These are phyloP conservation scores for Hymenoscyphus occultus DNA, from an alignment of 2,329 filamentous ascomycete species.

Conservation along the genomic window DNA sequence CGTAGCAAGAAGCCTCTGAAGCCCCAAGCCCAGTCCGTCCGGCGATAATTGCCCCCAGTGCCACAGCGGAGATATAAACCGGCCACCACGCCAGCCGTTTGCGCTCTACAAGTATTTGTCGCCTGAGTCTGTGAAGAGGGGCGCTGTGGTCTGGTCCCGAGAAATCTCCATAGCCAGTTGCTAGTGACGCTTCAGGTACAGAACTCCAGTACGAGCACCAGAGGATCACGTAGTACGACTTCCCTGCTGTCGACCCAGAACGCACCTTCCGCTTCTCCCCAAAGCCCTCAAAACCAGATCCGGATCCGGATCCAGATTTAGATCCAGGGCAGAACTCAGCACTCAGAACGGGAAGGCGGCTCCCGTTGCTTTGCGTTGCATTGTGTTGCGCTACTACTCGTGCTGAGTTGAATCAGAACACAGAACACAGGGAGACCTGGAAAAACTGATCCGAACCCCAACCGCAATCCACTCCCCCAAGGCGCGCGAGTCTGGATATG, in stretches of 20 bases:
- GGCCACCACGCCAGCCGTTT: not conserved
- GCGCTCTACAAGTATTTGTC: not conserved
- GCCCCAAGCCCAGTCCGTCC: not conserved
- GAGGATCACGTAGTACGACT: not conserved
- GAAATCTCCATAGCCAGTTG: too few relatives aligned
- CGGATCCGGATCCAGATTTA: too few relatives aligned
- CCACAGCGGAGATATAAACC: not conserved
- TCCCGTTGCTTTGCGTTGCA: not conserved
- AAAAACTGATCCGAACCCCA: too few relatives aligned
- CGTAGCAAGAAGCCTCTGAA: not conserved
- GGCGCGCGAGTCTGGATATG: not conserved
- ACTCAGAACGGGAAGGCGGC: not conserved
- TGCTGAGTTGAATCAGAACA: not conserved
- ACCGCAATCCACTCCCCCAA: too few relatives aligned
- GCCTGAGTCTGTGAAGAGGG: too few relatives aligned
- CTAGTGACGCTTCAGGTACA: too few relatives aligned
- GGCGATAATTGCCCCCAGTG: not conserved
- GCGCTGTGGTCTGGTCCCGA: too few relatives aligned
- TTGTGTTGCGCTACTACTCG: too few relatives aligned
- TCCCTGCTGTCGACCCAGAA: not conserved
- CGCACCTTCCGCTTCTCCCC: not conserved
- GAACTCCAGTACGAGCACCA: too few relatives aligned
- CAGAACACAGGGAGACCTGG: not conserved
- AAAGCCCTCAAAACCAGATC: not conserved
- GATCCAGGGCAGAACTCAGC: too few relatives aligned